These are phyloP conservation scores for Coemansia sp. DNA, from an alignment of 192 early-diverging fungal species.

Conservation along the genomic window DNA sequence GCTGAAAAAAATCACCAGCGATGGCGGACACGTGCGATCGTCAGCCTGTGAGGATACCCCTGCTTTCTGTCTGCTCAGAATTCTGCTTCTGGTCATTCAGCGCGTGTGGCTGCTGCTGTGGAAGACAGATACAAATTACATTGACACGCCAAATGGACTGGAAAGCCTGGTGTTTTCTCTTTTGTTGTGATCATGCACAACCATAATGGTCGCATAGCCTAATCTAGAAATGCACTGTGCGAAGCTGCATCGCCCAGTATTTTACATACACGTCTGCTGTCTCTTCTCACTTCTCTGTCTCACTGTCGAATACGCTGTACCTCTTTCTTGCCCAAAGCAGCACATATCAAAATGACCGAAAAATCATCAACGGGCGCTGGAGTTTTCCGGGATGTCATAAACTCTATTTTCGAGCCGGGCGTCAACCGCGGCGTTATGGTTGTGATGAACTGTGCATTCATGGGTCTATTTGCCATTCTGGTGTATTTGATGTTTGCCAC, in stretches of 20 bases:
- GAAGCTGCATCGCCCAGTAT: not conserved
- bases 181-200: slow-evolving; percentile 1
- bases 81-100: no score
- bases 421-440: slow-evolving; percentile 53
- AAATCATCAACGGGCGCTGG: slow-evolving; percentile 12
- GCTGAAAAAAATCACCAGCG: no score
- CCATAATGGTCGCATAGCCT: slow-evolving; percentile 1
- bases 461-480: slow-evolving; percentile 43
- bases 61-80: no score
- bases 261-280: not conserved
- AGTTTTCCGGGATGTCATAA: slow-evolving; percentile 49
- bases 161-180: no score
- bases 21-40: no score
- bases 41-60: no score
- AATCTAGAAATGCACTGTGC: not conserved
- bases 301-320: not conserved
- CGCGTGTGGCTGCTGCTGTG: no score
- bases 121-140: no score
- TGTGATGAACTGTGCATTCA: slow-evolving; percentile 50
- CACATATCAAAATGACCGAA: not conserved
- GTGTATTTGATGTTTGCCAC: slow-evolving; percentile 44
- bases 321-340: no score
- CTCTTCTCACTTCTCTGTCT: not conserved
- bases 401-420: slow-evolving; percentile 55
- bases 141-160: no score